Percentiles rank a stretch among this genome's conserved stretches.
Evolutionary conservation across 2,329 filamentous ascomycete genomes (phyloP).

Genomic region (Fusarium liriodendri): DNA sequence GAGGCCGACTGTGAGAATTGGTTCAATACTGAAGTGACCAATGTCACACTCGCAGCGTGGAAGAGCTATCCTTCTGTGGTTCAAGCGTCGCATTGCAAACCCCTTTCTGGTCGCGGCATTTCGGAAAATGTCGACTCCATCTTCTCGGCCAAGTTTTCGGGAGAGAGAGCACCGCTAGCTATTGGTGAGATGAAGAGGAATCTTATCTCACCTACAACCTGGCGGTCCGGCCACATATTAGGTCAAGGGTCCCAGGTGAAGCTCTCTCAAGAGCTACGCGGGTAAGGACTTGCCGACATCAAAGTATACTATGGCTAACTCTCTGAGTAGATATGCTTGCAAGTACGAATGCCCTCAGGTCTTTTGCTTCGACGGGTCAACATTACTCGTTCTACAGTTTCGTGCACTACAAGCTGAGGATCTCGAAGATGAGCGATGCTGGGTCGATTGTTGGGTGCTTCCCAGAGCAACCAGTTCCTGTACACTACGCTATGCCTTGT

Average conservation of each 20-base stretch:
- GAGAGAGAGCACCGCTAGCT: neutral
- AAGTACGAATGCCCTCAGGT: neutral
- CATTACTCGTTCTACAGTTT: neutral
- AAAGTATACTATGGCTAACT: neutral
- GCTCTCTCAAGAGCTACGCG: neutral
- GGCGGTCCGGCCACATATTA: neutral
- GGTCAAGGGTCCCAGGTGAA: neutral
- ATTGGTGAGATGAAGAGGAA: constrained; percentile 3
- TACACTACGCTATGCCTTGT: neutral
- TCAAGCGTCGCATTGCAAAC: neutral
- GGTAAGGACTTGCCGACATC: neutral
- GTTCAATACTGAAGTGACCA: constrained; percentile 1
- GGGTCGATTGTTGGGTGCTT: neutral
- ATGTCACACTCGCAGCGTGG: neutral
- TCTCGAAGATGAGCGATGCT: neutral
- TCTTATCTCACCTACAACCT: neutral
- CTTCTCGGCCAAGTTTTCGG: neutral
- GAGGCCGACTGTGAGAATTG: constrained; percentile 3
- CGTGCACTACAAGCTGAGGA: neutral
- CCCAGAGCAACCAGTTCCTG: neutral
- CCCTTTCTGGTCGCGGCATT: neutral
- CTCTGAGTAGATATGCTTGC: neutral
- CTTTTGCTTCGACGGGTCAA: neutral
- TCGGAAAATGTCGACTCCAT: neutral
- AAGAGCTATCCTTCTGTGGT: neutral